Evolutionary conservation across 805 yeast species (phyloP).

Genomic region (Yarrowia sp.): DNA sequence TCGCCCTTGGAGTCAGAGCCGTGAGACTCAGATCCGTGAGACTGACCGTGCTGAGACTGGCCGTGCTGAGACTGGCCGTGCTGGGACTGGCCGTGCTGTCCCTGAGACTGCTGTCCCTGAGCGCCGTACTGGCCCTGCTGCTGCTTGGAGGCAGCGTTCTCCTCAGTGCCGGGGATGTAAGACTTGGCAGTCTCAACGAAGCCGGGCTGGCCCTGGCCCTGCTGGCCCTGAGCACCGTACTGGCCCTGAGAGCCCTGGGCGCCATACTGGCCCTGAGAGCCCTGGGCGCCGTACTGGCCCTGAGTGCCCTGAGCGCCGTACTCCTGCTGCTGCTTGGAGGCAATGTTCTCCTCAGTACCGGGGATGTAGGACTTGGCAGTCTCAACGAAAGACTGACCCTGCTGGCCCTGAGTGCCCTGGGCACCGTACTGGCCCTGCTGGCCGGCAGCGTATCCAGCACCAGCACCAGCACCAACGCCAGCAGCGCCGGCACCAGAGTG

Average conservation of each 20-base stretch:
- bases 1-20: background rate
- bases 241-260: background rate
- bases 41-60: background rate
- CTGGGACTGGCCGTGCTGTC: background rate
- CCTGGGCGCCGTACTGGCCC: background rate
- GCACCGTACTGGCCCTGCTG: background rate
- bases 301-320: background rate
- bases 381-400: conserved; percentile 9
- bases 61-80: background rate
- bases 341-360: conserved; percentile 1
- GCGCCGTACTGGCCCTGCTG: background rate
- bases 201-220: background rate
- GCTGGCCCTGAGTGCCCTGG: background rate
- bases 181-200: conserved; percentile 20
- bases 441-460: conserved; percentile 4
- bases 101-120: background rate
- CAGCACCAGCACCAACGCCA: conserved; percentile 26
- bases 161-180: conserved; percentile 18
- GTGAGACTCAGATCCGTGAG: background rate
- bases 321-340: conserved; percentile 15
- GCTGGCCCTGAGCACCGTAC: background rate
- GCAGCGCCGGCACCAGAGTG: conserved; percentile 11
- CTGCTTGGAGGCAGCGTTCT: conserved; percentile 17
- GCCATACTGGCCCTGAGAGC: background rate
- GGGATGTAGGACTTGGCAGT: conserved; percentile 25